Conservation (phyloP, 2,329 filamentous ascomycete species). For the Nemania diffusa region DNA sequence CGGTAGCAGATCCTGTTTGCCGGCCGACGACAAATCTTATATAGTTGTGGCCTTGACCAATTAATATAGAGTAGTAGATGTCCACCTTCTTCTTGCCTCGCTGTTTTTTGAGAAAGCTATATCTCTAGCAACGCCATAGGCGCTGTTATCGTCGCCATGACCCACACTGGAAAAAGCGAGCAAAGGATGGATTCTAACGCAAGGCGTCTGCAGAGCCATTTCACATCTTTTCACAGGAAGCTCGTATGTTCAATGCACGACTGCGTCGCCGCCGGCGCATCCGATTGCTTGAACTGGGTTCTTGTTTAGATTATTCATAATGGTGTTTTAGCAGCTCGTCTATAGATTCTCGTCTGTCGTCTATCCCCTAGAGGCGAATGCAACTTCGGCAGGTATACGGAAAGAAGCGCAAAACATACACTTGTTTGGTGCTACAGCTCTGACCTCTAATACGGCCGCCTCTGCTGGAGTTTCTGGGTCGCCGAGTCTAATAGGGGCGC, state of each 20-base stretch:
- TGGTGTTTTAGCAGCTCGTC: constrained; percentile 18
- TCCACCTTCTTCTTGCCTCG: constrained; percentile 15
- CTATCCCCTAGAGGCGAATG: constrained; percentile 66
- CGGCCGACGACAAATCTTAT: constrained; percentile 1
- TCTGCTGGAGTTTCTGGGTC: constrained; percentile 60
- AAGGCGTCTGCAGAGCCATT: constrained; percentile 9
- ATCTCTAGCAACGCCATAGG: constrained; percentile 8
- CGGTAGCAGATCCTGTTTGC: constrained; percentile 10
- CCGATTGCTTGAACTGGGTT: constrained; percentile 11
- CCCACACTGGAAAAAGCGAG: constrained; percentile 9
- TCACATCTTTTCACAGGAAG: background rate
- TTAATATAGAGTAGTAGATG: constrained; percentile 20
- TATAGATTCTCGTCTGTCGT: constrained; percentile 9
- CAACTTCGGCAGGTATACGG: constrained; percentile 82
- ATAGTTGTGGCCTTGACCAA: constrained; percentile 1
- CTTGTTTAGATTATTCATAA: constrained; percentile 10
- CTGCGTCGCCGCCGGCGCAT: constrained; percentile 1
- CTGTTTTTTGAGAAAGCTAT: background rate
- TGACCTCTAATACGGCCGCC: constrained; percentile 73
- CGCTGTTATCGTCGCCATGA: constrained; percentile 2
- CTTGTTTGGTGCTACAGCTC: constrained; percentile 92
- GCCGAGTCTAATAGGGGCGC: constrained; percentile 65
- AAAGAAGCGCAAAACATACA: constrained; percentile 97
- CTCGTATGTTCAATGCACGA: constrained; percentile 11
- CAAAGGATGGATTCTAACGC: constrained; percentile 1